Percentiles rank a stretch among this genome's conserved stretches.
Conservation (phyloP, 2,329 filamentous ascomycete species). For the Ilyonectria robusta region DNA sequence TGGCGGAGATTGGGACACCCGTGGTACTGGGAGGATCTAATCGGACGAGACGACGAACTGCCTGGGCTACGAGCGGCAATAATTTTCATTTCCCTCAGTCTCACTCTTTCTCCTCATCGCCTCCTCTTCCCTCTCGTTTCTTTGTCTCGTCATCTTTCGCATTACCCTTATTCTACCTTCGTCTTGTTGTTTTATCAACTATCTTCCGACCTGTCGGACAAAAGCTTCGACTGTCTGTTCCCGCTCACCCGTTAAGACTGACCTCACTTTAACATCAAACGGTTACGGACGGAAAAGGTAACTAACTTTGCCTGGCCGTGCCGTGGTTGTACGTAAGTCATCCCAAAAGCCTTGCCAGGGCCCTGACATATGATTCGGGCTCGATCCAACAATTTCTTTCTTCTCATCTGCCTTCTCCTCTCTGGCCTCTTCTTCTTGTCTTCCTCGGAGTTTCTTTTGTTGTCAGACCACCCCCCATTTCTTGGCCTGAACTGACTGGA, state of each 20-base stretch:
- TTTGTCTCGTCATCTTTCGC: not conserved
- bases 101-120: not conserved
- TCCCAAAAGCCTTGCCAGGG: not conserved
- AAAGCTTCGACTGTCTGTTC: not conserved
- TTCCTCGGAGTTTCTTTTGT: not conserved
- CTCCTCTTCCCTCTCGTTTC: not conserved
- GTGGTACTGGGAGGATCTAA: not conserved
- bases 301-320: not conserved
- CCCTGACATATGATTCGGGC: not conserved
- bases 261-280: not conserved
- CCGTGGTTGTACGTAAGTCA: not conserved
- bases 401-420: not conserved
- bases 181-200: not conserved
- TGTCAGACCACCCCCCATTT: not conserved
- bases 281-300: not conserved
- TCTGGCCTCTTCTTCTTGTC: not conserved
- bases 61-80: not conserved
- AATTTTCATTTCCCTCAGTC: not conserved
- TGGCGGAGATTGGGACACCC: conserved; percentile 7
- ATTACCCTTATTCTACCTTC: too few relatives aligned
- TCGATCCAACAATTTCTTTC: not conserved
- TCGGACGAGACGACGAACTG: conserved; percentile 1
- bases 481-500: not conserved
- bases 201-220: not conserved
- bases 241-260: not conserved